A percentile compares a stretch with the other conserved stretches of the same genome.
Evolutionary conservation across 495 filamentous ascomycete species (phyloP).

Genomic region (Podospora pseudocomata): DNA sequence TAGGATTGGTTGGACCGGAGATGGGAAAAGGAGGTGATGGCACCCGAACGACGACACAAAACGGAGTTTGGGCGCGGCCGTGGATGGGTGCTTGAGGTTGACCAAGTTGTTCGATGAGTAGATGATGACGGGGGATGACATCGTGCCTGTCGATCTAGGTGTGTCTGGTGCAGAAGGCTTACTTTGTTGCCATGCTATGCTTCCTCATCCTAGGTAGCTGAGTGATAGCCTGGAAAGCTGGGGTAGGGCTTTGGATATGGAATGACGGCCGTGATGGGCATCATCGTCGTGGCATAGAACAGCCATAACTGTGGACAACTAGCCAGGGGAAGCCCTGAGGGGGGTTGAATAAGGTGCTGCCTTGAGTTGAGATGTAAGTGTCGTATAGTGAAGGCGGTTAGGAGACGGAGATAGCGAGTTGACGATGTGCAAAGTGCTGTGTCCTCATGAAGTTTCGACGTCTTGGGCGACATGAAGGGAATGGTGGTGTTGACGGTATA

Average conservation of each 20-base stretch:
- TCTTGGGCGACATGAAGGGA: neutral
- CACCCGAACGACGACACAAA: neutral
- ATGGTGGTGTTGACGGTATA: neutral
- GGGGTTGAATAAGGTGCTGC: neutral
- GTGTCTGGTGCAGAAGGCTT: neutral
- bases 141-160: neutral
- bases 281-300: neutral
- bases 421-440: too few species aligned
- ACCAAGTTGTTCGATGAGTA: neutral
- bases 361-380: neutral
- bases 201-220: neutral
- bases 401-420: too few species aligned
- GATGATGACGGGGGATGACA: neutral
- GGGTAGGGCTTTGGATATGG: neutral
- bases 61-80: neutral
- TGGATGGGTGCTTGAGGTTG: neutral
- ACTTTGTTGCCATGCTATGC: neutral
- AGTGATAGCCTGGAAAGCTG: neutral
- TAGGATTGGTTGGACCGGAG: neutral
- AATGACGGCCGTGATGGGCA: neutral
- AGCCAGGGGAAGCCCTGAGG: neutral
- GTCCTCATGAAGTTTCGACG: too few species aligned
- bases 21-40: neutral
- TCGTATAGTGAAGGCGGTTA: neutral
- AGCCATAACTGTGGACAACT: too few species aligned